These are phyloP conservation scores for Calonectria leucothoes DNA, from an alignment of 2,329 filamentous ascomycete genomes.

Conservation along the genomic window DNA sequence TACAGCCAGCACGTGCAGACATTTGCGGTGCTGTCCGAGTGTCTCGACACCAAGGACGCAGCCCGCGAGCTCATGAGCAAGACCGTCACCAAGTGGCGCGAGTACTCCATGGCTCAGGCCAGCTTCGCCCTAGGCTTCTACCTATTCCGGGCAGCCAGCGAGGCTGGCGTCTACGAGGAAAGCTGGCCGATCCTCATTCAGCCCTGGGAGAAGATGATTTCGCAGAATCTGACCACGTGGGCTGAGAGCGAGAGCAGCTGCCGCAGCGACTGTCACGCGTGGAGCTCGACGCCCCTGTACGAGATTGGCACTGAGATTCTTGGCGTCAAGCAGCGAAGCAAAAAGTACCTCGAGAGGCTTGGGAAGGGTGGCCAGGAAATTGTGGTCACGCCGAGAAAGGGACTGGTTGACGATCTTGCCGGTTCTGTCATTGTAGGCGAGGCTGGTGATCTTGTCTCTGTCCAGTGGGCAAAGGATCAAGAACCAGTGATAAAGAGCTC, in stretches of 20 bases:
- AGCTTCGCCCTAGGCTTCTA: conserved; percentile 20
- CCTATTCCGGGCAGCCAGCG: conserved; percentile 12
- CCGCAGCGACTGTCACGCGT: conserved; percentile 15
- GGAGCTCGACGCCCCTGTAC: conserved; percentile 14
- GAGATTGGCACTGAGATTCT: conserved; percentile 12
- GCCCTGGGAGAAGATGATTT: conserved; percentile 20
- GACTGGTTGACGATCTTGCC: not conserved
- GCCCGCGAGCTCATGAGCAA: conserved; percentile 12
- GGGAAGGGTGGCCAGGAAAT: not conserved
- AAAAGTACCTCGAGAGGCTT: conserved; percentile 8
- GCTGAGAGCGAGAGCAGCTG: conserved; percentile 22
- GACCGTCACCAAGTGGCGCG: not conserved
- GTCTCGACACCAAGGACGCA: not conserved
- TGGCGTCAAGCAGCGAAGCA: conserved; percentile 2
- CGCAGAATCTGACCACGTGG: conserved; percentile 19
- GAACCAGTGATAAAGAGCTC: not conserved
- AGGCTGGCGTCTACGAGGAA: conserved; percentile 11
- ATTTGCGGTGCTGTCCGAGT: conserved; percentile 5
- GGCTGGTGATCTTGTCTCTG: not conserved
- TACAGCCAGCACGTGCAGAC: conserved; percentile 22
- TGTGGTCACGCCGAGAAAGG: not conserved
- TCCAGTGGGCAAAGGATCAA: not conserved
- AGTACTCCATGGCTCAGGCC: conserved; percentile 11
- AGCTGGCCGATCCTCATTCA: conserved; percentile 12
- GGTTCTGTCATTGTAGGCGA: conserved; percentile 6